A percentile compares a stretch with the other conserved stretches of the same genome.
phyloP scores from a whole-genome alignment of 148 eudicot genomes.

The Diospyros kaki region DNA sequence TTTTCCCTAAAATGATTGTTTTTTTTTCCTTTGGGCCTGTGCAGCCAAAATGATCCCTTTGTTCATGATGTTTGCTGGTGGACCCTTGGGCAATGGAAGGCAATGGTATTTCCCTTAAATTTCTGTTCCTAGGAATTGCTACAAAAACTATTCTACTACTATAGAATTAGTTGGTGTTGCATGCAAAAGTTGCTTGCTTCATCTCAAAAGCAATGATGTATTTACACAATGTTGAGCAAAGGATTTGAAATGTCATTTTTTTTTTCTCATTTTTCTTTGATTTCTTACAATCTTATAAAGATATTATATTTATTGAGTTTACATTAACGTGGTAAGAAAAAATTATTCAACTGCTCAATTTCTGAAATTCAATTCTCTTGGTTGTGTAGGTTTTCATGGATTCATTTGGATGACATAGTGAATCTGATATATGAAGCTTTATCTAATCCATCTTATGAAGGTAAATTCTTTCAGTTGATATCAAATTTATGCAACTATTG shows the following conservation, averaged over 20 bases:
- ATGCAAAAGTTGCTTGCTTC: neutral
- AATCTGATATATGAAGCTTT: conserved; percentile 83
- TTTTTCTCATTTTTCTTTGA: neutral
- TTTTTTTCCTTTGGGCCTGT: conserved; percentile 12
- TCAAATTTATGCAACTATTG: neutral
- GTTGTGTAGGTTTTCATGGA: conserved; percentile 92
- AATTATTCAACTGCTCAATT: neutral
- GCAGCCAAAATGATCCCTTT: conserved; percentile 98
- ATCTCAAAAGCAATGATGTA: neutral
- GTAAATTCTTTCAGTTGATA: conserved; percentile 18
- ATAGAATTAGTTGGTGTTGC: neutral
- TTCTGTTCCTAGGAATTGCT: neutral
- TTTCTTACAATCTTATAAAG: neutral
- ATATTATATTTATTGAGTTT: neutral
- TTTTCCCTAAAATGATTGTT: conserved; percentile 3
- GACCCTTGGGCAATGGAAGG: conserved; percentile 94
- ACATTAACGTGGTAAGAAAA: neutral
- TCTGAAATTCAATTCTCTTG: conserved; percentile 6
- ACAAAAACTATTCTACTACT: neutral
- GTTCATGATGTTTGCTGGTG: conserved; percentile 99
- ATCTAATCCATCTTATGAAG: conserved; percentile 75
- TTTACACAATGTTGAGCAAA: neutral
- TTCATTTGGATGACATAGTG: conserved; percentile 94
- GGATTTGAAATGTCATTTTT: neutral
- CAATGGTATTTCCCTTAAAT: conserved; percentile 63